A percentile compares a stretch with the other conserved stretches of the same genome.
These are phyloP conservation scores for Botrytis medusae DNA, from an alignment of 2,329 filamentous ascomycete species.

Conservation along the genomic window DNA sequence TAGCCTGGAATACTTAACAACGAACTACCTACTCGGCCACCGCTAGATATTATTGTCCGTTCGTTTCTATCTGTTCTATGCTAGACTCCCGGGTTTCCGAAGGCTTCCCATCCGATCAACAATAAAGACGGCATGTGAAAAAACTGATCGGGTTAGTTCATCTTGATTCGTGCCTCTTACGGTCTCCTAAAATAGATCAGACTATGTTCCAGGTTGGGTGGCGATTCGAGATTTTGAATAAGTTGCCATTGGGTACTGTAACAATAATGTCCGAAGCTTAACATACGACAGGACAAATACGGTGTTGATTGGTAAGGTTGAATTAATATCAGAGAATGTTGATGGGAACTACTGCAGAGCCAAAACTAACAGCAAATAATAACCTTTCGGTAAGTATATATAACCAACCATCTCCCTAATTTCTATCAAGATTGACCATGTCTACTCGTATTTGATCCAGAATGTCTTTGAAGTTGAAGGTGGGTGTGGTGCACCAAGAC, in stretches of 20 bases:
- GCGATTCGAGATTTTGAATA: background rate
- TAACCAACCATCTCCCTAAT: background rate
- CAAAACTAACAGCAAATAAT: background rate
- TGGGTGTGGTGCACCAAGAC: background rate
- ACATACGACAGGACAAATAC: background rate
- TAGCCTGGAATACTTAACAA: background rate
- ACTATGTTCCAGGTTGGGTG: slow-evolving; percentile 7
- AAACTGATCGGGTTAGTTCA: background rate
- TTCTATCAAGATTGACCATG: background rate
- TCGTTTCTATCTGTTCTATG: background rate
- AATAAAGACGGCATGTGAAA: background rate
- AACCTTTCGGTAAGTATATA: background rate
- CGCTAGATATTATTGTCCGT: too few species aligned
- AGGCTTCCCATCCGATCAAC: background rate
- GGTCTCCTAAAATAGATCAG: slow-evolving; percentile 11
- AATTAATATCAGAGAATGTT: background rate
- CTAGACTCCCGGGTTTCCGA: background rate
- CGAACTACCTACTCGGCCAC: slow-evolving; percentile 10
- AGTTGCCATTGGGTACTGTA: background rate
- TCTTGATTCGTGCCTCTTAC: background rate
- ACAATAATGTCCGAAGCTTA: background rate
- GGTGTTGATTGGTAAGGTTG: background rate
- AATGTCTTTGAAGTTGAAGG: background rate
- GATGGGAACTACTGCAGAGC: background rate
- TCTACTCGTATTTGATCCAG: background rate